phyloP scores from a whole-genome alignment of 2,329 filamentous ascomycete species.

The Diplodia seriata region DNA sequence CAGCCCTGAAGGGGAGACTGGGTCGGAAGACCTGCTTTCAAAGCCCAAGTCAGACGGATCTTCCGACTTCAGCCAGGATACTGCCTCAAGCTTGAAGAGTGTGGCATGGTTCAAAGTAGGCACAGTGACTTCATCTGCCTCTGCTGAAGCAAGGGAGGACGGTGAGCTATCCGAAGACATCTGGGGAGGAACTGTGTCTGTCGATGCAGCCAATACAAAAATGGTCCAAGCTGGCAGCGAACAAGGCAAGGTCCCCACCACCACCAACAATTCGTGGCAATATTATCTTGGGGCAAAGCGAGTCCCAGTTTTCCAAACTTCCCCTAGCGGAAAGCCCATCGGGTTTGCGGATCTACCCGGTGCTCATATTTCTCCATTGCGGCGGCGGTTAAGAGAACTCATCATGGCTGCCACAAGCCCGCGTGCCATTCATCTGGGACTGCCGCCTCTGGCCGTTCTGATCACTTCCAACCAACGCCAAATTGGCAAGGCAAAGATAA shows the following conservation, averaged over 20 bases:
- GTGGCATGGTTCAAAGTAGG: constrained; percentile 95
- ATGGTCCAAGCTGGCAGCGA: constrained; percentile 93
- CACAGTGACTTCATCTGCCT: constrained; percentile 64
- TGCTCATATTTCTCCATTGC: constrained; percentile 53
- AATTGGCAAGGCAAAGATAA: constrained; percentile 87
- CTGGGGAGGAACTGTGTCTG: constrained; percentile 86
- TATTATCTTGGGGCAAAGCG: constrained; percentile 85
- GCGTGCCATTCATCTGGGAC: constrained; percentile 81
- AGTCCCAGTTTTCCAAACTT: constrained; percentile 61
- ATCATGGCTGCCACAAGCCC: constrained; percentile 88
- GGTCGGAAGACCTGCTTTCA: constrained; percentile 60
- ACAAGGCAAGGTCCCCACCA: constrained; percentile 78
- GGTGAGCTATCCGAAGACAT: constrained; percentile 69
- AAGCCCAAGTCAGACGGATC: constrained; percentile 49
- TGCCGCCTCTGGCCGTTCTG: constrained; percentile 87
- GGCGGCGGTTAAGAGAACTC: constrained; percentile 77
- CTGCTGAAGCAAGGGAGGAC: constrained; percentile 62
- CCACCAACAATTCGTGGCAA: constrained; percentile 79
- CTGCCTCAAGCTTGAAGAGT: constrained; percentile 40
- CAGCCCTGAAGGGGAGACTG: constrained; percentile 73
- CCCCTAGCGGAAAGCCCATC: constrained; percentile 66
- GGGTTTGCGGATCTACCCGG: constrained; percentile 49
- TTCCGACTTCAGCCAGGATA: constrained; percentile 34
- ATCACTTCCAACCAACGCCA: constrained; percentile 90
- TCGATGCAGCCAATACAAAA: constrained; percentile 84